Base-by-base conservation (phyloP, 2,329 filamentous ascomycete genomes). In the Ceratocystis cacaofunesta region DNA sequence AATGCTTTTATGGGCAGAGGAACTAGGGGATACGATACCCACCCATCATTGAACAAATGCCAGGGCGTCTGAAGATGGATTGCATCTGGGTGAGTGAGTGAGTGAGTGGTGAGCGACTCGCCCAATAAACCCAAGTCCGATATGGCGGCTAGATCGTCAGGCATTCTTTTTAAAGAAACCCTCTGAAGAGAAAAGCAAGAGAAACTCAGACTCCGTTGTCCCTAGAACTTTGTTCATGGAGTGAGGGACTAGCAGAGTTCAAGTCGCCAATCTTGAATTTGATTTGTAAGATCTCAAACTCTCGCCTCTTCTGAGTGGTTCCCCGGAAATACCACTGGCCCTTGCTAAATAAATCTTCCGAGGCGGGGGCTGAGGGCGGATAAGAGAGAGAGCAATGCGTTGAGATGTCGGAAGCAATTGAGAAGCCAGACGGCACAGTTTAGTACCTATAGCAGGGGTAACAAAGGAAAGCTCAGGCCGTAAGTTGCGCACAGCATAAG, bases 261-360 rank as follows among this genome's bases (percentile, higher is more conserved):
- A 41, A 10, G 10, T 41, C 36, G 36, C 36, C 10, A 25, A 25
- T 52, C 48, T 25, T 5, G 22, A 4, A 25, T 52, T 52, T 5
- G 10, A 52, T 52, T 25, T 5, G 19, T 52, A 52, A 52, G 22
- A 52, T 25, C 48, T 10, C 19, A 5, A 1, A 3, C 17, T 25
- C 8, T 25, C 48, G 15, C 25, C 48, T 52, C 19, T 25, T 25
- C 25, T 58, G 25, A 30, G 12, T 58, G 55, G 55, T 58, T 58
- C 55, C 28, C 55, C 55, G 55, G 55, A 58, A 58, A 58, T 58
- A 58, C 55, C 55, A 58, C 30, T 58, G 8, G 55, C 55, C 55
- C 25, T 30, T 17, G 55, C 55, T n/a, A 32, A 8, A 32, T 19
- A 58, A 15, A 5, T n/a, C 1, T 17, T 58, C 25, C 36, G 15